Percentiles rank a stretch among this genome's conserved stretches.
Evolutionary conservation across 495 filamentous ascomycete species (phyloP).

Genomic region (Durotheca rogersii): DNA sequence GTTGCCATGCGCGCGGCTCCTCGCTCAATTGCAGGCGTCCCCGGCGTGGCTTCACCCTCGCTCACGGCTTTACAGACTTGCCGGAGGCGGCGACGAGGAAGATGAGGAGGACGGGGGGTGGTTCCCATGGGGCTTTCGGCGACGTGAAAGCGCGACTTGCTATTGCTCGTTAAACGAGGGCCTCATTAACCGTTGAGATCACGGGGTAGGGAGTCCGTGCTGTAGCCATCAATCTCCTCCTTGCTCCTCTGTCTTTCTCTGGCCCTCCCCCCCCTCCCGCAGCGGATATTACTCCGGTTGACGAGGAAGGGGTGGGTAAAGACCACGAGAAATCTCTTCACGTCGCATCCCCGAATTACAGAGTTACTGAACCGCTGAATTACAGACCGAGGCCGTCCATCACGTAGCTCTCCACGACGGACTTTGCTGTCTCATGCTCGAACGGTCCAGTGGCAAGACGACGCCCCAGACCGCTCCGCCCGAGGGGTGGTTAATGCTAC

Average conservation of each 20-base stretch:
- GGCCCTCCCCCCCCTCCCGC: no score
- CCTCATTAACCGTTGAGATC: background rate
- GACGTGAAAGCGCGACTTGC: background rate
- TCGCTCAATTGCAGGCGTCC: conserved; percentile 9
- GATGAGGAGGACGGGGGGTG: no score
- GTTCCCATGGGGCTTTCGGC: background rate
- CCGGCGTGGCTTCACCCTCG: no score
- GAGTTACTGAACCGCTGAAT: no score
- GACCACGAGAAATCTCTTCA: no score
- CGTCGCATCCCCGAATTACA: no score
- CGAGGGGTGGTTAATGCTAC: conserved; percentile 19
- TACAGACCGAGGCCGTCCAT: conserved; percentile 16
- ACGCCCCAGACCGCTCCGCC: conserved; percentile 12
- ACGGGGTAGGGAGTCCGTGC: no score
- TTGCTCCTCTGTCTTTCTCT: no score
- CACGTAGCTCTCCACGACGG: conserved; percentile 1
- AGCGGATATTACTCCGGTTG: no score
- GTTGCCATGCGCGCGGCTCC: conserved; percentile 20
- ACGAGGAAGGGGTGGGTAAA: no score
- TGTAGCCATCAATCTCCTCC: background rate
- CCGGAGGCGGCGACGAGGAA: no score
- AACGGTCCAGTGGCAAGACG: conserved; percentile 9
- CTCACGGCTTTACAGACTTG: no score
- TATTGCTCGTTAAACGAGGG: background rate
- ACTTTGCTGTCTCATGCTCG: conserved; percentile 12